phyloP scores from a whole-genome alignment of 768 basidiomycete genomes.

The Roridomyces roridus region DNA sequence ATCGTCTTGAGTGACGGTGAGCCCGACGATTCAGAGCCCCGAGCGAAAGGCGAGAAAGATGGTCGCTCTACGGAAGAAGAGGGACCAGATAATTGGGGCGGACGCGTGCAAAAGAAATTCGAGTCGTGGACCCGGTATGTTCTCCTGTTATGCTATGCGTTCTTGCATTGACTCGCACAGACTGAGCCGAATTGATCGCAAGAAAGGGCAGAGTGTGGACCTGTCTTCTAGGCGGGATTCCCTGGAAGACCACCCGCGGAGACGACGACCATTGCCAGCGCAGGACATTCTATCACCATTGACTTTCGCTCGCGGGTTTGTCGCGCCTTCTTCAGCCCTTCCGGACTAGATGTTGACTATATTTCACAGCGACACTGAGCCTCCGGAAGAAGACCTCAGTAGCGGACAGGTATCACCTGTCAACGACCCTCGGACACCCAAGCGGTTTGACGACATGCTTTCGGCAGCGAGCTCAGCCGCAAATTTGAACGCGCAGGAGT shows the following conservation, averaged over 20 bases:
- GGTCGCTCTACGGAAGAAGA: slow-evolving; percentile 52
- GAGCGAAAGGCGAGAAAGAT: slow-evolving; percentile 34
- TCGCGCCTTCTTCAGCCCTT: background rate
- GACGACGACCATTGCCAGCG: slow-evolving; percentile 10
- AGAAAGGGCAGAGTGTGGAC: slow-evolving; percentile 20
- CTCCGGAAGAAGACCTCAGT: slow-evolving; percentile 74
- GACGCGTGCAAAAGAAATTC: slow-evolving; percentile 48
- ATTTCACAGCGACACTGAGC: slow-evolving; percentile 28
- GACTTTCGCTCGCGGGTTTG: slow-evolving; percentile 12
- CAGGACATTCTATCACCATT: slow-evolving; percentile 4
- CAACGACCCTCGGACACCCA: slow-evolving; percentile 26
- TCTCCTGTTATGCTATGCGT: background rate
- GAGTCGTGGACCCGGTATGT: slow-evolving; percentile 52
- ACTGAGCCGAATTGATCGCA: slow-evolving; percentile 13
- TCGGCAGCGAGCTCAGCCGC: slow-evolving; percentile 37
- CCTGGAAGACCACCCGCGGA: slow-evolving; percentile 4
- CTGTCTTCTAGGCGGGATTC: slow-evolving; percentile 20
- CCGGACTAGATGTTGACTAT: background rate
- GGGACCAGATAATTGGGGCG: slow-evolving; percentile 47
- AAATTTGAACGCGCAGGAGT: slow-evolving; percentile 32
- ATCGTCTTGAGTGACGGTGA: slow-evolving; percentile 50
- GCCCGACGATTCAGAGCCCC: slow-evolving; percentile 30
- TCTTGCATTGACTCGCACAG: background rate
- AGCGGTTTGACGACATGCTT: slow-evolving; percentile 11
- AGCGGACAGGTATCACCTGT: slow-evolving; percentile 80